phyloP scores from a whole-genome alignment of 2,329 filamentous ascomycete species.

The Colletotrichum scovillei region DNA sequence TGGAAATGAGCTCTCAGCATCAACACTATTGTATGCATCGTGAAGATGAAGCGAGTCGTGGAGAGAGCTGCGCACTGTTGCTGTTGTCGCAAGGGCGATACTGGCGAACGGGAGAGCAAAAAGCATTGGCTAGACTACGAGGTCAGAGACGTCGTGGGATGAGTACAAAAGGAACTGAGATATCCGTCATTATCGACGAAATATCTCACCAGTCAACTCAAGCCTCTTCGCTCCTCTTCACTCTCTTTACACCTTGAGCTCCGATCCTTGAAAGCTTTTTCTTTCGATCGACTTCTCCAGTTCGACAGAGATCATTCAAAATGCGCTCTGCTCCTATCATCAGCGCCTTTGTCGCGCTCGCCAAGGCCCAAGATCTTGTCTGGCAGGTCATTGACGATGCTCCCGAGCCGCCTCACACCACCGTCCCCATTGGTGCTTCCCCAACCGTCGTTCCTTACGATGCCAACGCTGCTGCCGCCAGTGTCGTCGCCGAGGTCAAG shows the following conservation, averaged over 20 bases:
- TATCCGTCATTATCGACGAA: neutral
- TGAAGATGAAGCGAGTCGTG: neutral
- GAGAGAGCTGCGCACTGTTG: neutral
- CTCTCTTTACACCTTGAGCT: neutral
- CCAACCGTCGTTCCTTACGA: neutral
- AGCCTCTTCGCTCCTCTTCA: neutral
- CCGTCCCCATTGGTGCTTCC: neutral
- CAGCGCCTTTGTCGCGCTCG: neutral
- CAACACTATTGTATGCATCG: neutral
- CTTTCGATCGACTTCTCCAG: neutral
- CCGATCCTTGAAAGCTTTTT: neutral
- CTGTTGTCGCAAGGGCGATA: neutral
- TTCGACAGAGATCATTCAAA: neutral
- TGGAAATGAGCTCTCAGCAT: neutral
- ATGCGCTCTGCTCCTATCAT: neutral
- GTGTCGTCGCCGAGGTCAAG: slow-evolving; percentile 2
- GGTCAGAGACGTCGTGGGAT: neutral
- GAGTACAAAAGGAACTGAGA: neutral
- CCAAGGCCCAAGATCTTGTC: neutral
- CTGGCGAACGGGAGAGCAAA: neutral
- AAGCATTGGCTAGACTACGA: neutral
- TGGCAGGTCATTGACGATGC: neutral
- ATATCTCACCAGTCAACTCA: neutral
- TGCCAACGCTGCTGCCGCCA: neutral
- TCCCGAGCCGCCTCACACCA: neutral